Base-by-base conservation (phyloP, 2,329 filamentous ascomycete species). In the Moelleriella libera region DNA sequence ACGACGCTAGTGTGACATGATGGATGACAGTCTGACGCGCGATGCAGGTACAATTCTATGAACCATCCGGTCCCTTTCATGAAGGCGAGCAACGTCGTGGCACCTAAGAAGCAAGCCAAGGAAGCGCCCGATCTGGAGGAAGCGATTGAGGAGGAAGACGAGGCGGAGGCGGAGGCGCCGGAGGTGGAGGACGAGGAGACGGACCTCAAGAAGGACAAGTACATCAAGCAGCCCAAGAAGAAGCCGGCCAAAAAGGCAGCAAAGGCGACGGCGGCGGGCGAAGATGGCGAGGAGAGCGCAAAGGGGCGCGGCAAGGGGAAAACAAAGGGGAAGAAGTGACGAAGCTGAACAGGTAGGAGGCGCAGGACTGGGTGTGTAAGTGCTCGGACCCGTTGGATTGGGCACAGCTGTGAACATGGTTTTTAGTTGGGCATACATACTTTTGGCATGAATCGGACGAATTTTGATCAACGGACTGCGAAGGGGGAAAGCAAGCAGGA, bases 101-200 rank as follows among this genome's bases (percentile, higher is more conserved):
- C 80, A 4, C 80, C 87, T 5, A 88, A 86, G 69, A 83, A 81
- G 57, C 68, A 73, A 41, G 69, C 78, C 30, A 80, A 80, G 63
- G 88, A 90, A 44, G 85, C 83, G 51, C 94, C 92, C 1, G 92
- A 98, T 67, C 75, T 98, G 32, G 92, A 98, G 66, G 92, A 98
- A 65, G 92, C 89, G 2, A 83, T 98, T 47, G 89, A 97, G 45
- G 90, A 94, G 55, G 88, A 88, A 5, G 90, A 94, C 43, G 85
- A 82, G 21, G 82, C 74, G n/a, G 80, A 81, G 34, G 68, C 71
- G 1, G 75, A 77, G 37, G 62, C 69, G 3, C 75, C 68, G 2
- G 77, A 80, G 41, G 78, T 74, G 1, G 82, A 82, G 0, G 84
- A 86, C 4, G 83, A 85, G 0, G 85, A 88, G 47, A 68, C 81